A percentile compares a stretch with the other conserved stretches of the same genome.
These are phyloP conservation scores for Fraxinus excelsior DNA, from an alignment of 257 asterid genomes.

Conservation along the genomic window DNA sequence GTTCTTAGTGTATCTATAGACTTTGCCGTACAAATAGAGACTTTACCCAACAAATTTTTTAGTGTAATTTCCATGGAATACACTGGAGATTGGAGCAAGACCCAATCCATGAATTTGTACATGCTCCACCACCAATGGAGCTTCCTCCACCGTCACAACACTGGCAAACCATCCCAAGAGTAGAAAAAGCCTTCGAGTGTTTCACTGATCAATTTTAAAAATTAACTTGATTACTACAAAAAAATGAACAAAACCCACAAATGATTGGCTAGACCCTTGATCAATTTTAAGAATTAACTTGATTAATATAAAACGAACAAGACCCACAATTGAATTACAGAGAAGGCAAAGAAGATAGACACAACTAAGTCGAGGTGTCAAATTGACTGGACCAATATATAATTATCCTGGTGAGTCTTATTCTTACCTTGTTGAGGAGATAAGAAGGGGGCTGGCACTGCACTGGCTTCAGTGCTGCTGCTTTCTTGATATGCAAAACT, in stretches of 20 bases:
- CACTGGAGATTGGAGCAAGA: slow-evolving; percentile 42
- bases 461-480: slow-evolving; percentile 23
- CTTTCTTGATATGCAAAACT: slow-evolving; percentile 25
- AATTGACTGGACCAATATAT: not conserved
- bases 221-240: not conserved
- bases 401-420: too few species aligned
- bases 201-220: not conserved
- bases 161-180: slow-evolving; percentile 38
- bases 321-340: not conserved
- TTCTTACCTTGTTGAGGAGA: slow-evolving; percentile 31
- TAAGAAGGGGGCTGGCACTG: slow-evolving; percentile 13
- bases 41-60: not conserved
- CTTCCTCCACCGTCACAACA: slow-evolving; percentile 36
- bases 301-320: not conserved
- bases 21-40: not conserved
- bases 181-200: slow-evolving; percentile 19
- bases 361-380: not conserved
- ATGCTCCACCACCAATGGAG: slow-evolving; percentile 1
- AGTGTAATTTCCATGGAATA: slow-evolving; percentile 36
- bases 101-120: slow-evolving; percentile 34
- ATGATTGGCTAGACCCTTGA: not conserved
- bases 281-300: too few species aligned
- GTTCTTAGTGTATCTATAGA: too few species aligned
- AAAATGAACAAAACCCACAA: not conserved
- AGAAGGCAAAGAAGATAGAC: not conserved